Base-by-base conservation (phyloP, 371 early-diverging fungal genomes). In the Sporodiniella umbellata region DNA sequence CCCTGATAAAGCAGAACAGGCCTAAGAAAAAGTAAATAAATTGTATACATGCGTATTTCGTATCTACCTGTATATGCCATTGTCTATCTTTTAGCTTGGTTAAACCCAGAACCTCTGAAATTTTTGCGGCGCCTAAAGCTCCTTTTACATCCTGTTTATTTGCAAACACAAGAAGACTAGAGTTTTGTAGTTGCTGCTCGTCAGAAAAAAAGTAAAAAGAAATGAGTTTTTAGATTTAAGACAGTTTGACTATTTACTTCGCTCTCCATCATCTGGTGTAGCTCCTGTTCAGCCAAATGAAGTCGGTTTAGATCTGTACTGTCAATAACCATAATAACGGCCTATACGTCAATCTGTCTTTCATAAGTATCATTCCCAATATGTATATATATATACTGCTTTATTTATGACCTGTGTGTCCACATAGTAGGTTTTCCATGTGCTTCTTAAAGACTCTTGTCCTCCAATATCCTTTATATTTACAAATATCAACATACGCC, bases 251-350 rank as follows among this genome's bases (percentile, higher is more conserved):
- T 21, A 48, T 51, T 53, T 73, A 78, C 84, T 68, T 88, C 88
- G 45, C 79, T 78, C 46, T 85, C 87, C 84, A 88, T 79, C 85
- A 88, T 87, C 48, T 77, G 76, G 50, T 81, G 81, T 38, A 88
- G 66, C 57, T 88, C 89, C 33, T 75, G 70, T 54, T 77, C 74
- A 35, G 84, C 78, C 31, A 87, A 64, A 51, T 80, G 76, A 31
- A 88, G 58, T 31, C 89, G 72, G 31, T 81, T 83, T 43, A 68
- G 65, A 55, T 88, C 89, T 23, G 81, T 83, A 55, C 84, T 84
- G 57, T 88, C 89, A 45, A 88, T 81, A 22, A 88, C 89, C 84
- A 88, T 81, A 50, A 88, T 86, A 6, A 87, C 85, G 1, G 89
- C 88, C 68, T 84, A 47, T n/a, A n/a, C n/a, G n/a, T n/a, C n/a